These are phyloP conservation scores for Penicillium maclennaniae DNA, from an alignment of 495 filamentous ascomycete species.

Conservation along the genomic window DNA sequence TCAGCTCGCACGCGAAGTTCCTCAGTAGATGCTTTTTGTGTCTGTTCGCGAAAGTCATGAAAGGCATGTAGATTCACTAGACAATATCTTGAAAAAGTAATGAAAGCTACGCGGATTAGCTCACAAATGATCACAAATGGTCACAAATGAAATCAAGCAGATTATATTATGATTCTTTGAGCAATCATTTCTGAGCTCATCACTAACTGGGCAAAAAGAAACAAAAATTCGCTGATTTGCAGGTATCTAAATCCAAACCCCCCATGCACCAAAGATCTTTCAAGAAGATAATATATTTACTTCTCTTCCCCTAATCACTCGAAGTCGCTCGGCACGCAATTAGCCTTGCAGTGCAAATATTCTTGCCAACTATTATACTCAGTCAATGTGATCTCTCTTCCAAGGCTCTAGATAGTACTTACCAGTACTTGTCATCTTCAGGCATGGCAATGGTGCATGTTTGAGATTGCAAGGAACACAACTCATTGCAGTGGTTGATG, in stretches of 20 bases:
- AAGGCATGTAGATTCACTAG: no score
- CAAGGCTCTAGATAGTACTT: background rate
- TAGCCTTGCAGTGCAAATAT: constrained; percentile 21
- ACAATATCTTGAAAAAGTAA: no score
- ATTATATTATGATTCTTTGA: no score
- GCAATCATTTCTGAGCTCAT: background rate
- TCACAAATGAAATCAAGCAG: no score
- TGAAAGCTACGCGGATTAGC: no score
- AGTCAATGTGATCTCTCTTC: background rate
- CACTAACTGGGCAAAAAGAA: background rate
- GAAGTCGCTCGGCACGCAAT: constrained; percentile 21
- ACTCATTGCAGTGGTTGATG: constrained; percentile 23
- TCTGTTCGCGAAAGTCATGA: no score
- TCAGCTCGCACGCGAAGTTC: no score
- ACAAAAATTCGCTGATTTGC: background rate
- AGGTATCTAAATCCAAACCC: background rate
- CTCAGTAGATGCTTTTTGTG: no score
- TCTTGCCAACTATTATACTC: constrained; percentile 14
- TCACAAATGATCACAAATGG: no score
- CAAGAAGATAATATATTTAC: background rate
- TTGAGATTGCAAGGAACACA: constrained; percentile 26
- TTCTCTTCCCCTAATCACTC: background rate
- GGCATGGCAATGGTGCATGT: constrained; percentile 28
- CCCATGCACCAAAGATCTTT: background rate
- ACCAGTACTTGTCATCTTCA: constrained; percentile 30